Conservation (phyloP, 495 filamentous ascomycete genomes). For the Durotheca rogersii region DNA sequence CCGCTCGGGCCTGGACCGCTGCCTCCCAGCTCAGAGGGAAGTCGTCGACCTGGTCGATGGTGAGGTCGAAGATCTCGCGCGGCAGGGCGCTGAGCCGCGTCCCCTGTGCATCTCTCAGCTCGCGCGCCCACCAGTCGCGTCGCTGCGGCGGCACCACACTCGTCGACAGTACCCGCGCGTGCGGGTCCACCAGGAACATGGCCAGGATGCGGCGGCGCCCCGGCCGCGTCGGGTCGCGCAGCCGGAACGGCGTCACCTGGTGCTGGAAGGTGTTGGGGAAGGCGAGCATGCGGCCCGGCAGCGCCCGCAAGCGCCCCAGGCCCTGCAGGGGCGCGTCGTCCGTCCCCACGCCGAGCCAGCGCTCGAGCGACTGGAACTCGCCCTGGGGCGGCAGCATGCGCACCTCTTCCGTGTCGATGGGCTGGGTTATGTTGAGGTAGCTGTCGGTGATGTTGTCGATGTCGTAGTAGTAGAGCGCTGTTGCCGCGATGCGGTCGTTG, state of each 20-base stretch:
- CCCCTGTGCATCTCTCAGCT: constrained; percentile 29
- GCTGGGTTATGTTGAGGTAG: constrained; percentile 53
- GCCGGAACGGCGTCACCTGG: constrained; percentile 49
- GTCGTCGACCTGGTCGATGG: constrained; percentile 20
- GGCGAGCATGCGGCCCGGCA: constrained; percentile 38
- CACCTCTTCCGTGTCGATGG: constrained; percentile 19
- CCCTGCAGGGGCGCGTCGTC: constrained; percentile 30
- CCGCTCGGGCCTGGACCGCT: constrained; percentile 13
- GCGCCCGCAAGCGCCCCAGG: constrained; percentile 39
- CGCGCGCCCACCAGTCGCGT: constrained; percentile 45
- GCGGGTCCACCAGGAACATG: constrained; percentile 59
- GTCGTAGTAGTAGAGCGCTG: constrained; percentile 63
- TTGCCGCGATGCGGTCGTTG: constrained; percentile 60
- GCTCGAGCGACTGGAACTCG: constrained; percentile 21
- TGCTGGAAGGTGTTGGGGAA: constrained; percentile 53
- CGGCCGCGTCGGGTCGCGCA: constrained; percentile 47
- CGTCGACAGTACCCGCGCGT: constrained; percentile 52
- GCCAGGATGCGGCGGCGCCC: constrained; percentile 61
- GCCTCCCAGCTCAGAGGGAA: constrained; percentile 30
- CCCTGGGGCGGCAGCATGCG: constrained; percentile 20
- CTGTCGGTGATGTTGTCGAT: constrained; percentile 60
- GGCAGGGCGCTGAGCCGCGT: constrained; percentile 12
- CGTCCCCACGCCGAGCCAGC: constrained; percentile 25
- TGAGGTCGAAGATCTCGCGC: constrained; percentile 29
- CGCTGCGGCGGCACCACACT: constrained; percentile 58